These are phyloP conservation scores for Aspergillus ellipticus DNA, from an alignment of 495 filamentous ascomycete species.

Conservation along the genomic window DNA sequence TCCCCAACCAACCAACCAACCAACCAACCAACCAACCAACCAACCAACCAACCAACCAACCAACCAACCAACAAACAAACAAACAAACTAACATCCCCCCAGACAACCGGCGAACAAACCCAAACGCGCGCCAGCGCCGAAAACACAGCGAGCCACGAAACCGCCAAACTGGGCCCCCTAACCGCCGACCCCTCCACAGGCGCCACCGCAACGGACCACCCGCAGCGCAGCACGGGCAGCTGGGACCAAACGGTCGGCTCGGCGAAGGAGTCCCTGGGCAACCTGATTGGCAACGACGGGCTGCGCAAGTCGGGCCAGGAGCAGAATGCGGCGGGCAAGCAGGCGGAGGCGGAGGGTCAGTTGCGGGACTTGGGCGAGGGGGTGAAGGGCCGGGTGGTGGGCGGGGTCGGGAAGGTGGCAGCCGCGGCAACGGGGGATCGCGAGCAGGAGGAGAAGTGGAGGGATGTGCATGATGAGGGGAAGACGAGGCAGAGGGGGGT, in stretches of 20 bases:
- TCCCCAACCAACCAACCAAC: constrained; percentile 55
- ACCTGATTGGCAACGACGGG: constrained; percentile 66
- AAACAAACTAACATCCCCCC: constrained; percentile 55
- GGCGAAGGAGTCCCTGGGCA: constrained; percentile 78
- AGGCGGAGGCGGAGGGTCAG: constrained; percentile 80
- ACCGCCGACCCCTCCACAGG: constrained; percentile 63
- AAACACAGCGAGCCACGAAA: constrained; percentile 45
- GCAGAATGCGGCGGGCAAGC: constrained; percentile 79
- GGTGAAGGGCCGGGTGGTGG: constrained; percentile 65
- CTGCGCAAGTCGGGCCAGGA: constrained; percentile 68
- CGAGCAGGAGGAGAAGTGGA: constrained; percentile 54
- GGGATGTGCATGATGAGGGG: constrained; percentile 72
- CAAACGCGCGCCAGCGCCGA: not conserved
- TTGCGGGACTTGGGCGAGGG: constrained; percentile 71
- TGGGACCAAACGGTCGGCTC: constrained; percentile 88
- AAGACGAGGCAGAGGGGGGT: constrained; percentile 84
- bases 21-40: no score
- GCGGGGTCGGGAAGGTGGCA: constrained; percentile 64
- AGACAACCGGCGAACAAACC: constrained; percentile 54
- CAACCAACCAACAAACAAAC: no score
- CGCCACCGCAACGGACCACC: constrained; percentile 66
- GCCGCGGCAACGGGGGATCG: constrained; percentile 71
- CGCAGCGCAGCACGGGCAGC: constrained; percentile 64
- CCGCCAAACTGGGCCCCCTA: constrained; percentile 65
- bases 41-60: no score